Base-by-base conservation (phyloP, 257 asterid genomes). In the Nemophila menziesii region DNA sequence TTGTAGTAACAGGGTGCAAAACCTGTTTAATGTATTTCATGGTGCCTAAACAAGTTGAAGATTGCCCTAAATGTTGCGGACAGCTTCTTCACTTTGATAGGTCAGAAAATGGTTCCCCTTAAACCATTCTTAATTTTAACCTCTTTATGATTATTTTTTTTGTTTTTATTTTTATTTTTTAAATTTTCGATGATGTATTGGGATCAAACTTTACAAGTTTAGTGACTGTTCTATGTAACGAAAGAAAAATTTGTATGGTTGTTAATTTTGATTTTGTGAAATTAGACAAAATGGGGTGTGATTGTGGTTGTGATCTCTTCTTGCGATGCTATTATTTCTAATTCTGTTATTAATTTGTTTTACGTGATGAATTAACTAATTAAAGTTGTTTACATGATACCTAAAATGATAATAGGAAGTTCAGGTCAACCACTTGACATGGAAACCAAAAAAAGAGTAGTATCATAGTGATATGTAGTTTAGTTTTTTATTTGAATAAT, bases 1-100 rank as follows among this genome's bases (percentile, higher is more conserved):
- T 85, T 0, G 99, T 90, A 18, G 93, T 79, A 39, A 94, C 80
- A 11, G 96, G 99, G 14, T 90, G 99, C 94, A 79, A 85, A 68
- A 64, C 73, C 41, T 90, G 99, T 54, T 56, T 85, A 45, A 85
- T 85, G 96, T 90, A 90, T 60, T 79, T 77, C 74, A 90, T 90
- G 99, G 93, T 90, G 65, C 94, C 96, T 6, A 85, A 77, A 53
- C 79, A 64, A 55, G 75, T 52, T 5, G 65, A 57, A 23, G 67
- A 72, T 48, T 90, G 99, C 71, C 99, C 96, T 52, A 90, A 79
- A 62, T 85, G 96, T 50, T 71, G 65, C 19, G 92, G 94, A 63
- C 89, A 77, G 48, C 96, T 90, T 42, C 79, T 90, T 46, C 94
- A 73, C 70, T 85, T 90, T 43, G 96, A 90, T 75, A 86, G 73